phyloP scores from a whole-genome alignment of 257 asterid genomes.

The Leptodermis oblonga region DNA sequence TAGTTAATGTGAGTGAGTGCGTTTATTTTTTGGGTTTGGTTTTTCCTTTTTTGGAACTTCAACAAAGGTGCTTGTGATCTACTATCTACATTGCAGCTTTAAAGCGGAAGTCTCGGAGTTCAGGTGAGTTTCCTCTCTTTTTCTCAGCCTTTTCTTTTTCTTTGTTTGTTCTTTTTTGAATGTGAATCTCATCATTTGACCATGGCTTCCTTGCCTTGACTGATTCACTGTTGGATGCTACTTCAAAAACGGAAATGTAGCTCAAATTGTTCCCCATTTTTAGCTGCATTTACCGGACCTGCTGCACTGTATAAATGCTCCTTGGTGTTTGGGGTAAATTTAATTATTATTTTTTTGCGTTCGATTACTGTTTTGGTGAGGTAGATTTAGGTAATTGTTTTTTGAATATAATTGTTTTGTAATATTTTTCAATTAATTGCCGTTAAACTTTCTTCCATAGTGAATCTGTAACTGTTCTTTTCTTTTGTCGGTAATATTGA shows the following conservation, averaged over 20 bases:
- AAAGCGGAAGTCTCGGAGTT: constrained; percentile 24
- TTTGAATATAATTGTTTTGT: neutral
- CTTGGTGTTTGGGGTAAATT: neutral
- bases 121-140: constrained; percentile 32
- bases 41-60: constrained; percentile 20
- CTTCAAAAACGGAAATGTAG: neutral
- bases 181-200: constrained; percentile 48
- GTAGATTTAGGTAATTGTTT: constrained; percentile 1
- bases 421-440: constrained; percentile 6
- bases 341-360: neutral
- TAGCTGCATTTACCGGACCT: constrained; percentile 14
- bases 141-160: constrained; percentile 6
- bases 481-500: neutral
- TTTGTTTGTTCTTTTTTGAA: constrained; percentile 26
- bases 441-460: constrained; percentile 9
- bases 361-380: neutral
- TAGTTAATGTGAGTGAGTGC: neutral
- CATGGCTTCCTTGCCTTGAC: constrained; percentile 15
- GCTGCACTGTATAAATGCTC: neutral
- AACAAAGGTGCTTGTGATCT: constrained; percentile 34
- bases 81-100: constrained; percentile 28
- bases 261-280: constrained; percentile 10
- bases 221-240: neutral
- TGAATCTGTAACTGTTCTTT: neutral
- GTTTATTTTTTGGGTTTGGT: constrained; percentile 1